Percentiles rank a stretch among this genome's conserved stretches.
Evolutionary conservation across 495 filamentous ascomycete genomes (phyloP).

Genomic region (Aspergillus heteromorphus): DNA sequence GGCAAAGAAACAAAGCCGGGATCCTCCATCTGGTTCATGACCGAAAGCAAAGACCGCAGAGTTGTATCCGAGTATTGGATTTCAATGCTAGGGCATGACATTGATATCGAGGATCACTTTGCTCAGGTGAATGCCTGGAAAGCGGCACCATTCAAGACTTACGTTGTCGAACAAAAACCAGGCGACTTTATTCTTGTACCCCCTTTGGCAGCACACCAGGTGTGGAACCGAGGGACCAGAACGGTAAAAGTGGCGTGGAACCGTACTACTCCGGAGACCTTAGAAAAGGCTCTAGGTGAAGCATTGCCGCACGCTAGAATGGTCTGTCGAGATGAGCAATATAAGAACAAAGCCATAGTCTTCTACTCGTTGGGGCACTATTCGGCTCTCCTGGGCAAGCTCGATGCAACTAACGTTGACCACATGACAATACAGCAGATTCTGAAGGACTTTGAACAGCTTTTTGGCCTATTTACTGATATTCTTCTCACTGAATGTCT

Average conservation of each 20-base stretch:
- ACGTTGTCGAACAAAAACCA: constrained; percentile 84
- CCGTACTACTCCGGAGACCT: constrained; percentile 85
- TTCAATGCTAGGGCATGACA: constrained; percentile 85
- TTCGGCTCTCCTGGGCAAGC: constrained; percentile 51
- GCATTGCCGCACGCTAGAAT: constrained; percentile 80
- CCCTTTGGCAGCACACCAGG: constrained; percentile 94
- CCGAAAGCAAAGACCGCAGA: constrained; percentile 80
- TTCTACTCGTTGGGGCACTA: constrained; percentile 80
- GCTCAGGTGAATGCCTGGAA: constrained; percentile 91
- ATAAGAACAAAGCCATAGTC: constrained; percentile 95
- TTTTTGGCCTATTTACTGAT: constrained; percentile 70
- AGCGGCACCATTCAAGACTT: constrained; percentile 85
- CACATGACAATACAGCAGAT: constrained; percentile 59
- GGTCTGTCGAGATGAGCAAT: constrained; percentile 97
- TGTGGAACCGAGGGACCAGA: constrained; percentile 93
- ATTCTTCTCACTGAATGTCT: constrained; percentile 85
- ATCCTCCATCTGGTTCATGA: constrained; percentile 98
- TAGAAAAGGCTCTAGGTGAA: constrained; percentile 78
- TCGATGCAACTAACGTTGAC: constrained; percentile 31
- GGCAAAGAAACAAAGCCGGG: constrained; percentile 68
- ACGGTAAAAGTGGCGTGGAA: constrained; percentile 99
- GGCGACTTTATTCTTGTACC: constrained; percentile 95
- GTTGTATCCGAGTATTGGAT: constrained; percentile 88
- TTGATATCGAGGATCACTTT: constrained; percentile 94
- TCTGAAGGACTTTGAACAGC: constrained; percentile 67